Evolutionary conservation across 2,329 filamentous ascomycete species (phyloP).

Genomic region (Pleoardoris graminearum): DNA sequence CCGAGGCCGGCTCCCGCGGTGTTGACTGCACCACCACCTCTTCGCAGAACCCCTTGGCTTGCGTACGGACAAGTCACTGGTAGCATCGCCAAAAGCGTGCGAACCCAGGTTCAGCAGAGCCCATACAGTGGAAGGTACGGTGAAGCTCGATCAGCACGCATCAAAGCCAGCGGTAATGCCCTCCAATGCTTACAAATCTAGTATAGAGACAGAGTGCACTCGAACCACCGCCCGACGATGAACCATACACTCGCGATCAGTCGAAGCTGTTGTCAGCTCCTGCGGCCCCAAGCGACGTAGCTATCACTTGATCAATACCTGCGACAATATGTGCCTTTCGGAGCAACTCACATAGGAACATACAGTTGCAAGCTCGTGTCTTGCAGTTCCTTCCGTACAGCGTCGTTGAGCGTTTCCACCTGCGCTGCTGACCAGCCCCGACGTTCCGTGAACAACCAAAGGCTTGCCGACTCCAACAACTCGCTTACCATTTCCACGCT

Average conservation of each 20-base stretch:
- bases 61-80: no score
- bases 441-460: constrained; percentile 43
- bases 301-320: constrained; percentile 21
- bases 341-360: constrained; percentile 39
- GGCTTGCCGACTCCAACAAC: constrained; percentile 42
- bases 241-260: not conserved
- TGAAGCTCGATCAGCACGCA: no score
- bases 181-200: no score
- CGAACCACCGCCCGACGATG: no score
- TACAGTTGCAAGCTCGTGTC: constrained; percentile 40
- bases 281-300: constrained; percentile 39
- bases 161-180: no score
- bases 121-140: no score
- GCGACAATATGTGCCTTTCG: not conserved
- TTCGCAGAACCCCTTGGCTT: no score
- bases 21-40: no score
- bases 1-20: no score
- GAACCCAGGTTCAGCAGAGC: no score
- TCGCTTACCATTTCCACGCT: constrained; percentile 36
- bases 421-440: constrained; percentile 37
- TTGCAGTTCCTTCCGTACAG: constrained; percentile 34
- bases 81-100: no score
- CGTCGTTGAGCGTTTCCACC: constrained; percentile 33
- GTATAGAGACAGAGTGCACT: no score
- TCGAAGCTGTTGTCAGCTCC: not conserved